Evolutionary conservation across 169 alveolate genomes (phyloP).

Genomic region (Plasmodium blacklocki): DNA sequence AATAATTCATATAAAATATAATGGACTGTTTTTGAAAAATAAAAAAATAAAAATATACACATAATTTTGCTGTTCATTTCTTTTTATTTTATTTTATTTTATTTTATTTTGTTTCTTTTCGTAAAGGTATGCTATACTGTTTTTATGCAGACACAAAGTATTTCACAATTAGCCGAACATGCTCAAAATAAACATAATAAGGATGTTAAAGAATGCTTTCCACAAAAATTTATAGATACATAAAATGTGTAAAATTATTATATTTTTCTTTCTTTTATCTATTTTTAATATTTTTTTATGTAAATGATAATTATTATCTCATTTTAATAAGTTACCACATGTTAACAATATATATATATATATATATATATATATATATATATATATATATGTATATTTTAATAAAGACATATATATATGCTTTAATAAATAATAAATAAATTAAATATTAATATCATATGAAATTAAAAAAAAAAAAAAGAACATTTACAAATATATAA

Average conservation of each 20-base stretch:
- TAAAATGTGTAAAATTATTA: background rate
- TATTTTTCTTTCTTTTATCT: background rate
- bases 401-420: no score
- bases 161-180: conserved; percentile 77
- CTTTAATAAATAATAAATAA: no score
- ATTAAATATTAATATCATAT: no score
- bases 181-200: conserved; percentile 72
- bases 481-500: background rate
- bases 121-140: conserved; percentile 72
- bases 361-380: no score
- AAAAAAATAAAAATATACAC: no score
- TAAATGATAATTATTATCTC: background rate
- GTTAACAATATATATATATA: no score
- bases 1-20: background rate
- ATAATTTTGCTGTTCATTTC: no score
- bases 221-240: conserved; percentile 51
- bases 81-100: background rate
- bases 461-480: no score
- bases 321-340: no score
- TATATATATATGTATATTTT: no score
- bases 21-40: no score
- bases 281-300: background rate
- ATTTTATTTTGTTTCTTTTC: background rate
- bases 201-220: conserved; percentile 77
- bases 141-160: conserved; percentile 77